Base-by-base conservation (phyloP, 2,329 filamentous ascomycete species). In the Neofusicoccum kwambonambiense region DNA sequence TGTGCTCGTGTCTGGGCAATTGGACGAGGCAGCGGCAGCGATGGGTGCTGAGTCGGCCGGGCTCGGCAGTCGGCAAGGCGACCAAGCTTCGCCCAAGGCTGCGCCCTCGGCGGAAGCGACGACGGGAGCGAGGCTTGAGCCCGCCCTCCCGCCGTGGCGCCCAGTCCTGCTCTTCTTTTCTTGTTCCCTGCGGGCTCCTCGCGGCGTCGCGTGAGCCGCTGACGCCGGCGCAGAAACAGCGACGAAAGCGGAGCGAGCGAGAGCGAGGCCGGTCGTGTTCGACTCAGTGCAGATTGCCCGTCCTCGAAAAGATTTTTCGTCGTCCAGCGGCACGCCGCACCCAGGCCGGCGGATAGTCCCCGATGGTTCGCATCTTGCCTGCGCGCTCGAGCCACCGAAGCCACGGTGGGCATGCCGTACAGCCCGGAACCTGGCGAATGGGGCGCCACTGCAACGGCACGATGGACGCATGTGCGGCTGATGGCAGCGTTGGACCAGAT, bases 121-220 rank as follows among this genome's bases (percentile, higher is more conserved):
- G 52, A 56, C 19, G 54, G 39, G 22, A n/a, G 54, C 54, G 54
- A 58, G 56, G 56, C 56, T 60, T 60, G 56, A 60, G 27, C 41
- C 56, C 22, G 35, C 39, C 56, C n/a, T 42, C 56, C 41, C 39
- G 56, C 17, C 56, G 42, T n/a, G 56, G 31, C 56, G 41, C 56
- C 34, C 15, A 5, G n/a, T 41, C 51, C 7, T 17, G 22, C 17
- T 56, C 11, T 19, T 42, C n/a, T 22, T 22, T 35, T 17, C 19
- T 7, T 27, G n/a, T 9, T 47, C 42, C 42, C 45, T 49, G 17
- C 9, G 2, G 5, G 4, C 42, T n/a, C 3, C 42, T 3, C 17
- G 45, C 45, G 4, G 19, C 9, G 45, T 1, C 17, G 50, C 37
- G 37, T 22, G 6, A 41, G 52, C 52, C 52, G 12, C 52, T 56